Base-by-base conservation (phyloP, 2,329 filamentous ascomycete genomes). In the Cordyceps sp. region DNA sequence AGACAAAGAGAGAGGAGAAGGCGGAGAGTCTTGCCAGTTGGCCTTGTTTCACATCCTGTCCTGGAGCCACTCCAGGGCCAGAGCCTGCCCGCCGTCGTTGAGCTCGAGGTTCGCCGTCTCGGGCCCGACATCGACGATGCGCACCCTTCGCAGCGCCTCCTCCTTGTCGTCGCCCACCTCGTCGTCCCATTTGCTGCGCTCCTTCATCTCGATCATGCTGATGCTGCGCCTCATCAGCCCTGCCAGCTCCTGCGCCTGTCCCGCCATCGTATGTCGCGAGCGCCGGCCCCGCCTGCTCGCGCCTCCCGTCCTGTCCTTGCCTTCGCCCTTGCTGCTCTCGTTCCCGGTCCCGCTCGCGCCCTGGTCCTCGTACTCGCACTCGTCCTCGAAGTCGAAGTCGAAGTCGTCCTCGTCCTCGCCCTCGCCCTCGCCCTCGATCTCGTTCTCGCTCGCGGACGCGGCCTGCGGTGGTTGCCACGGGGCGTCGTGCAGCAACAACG, bases 171-270 rank as follows among this genome's bases (percentile, higher is more conserved):
- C 46, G 9, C 52, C 46, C 21, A 48, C 42, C 5, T 61, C 50
- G 2, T 54, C 47, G 34, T 64, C 61, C 57, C 58, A 61, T 23
- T 43, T 46, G 31, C 39, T 44, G 15, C 57, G 51, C 38, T 62
- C 52, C 36, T 53, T 57, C 13, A 63, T 40, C 45, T 70, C 65
- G 4, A 58, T 26, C 41, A 53, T 57, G 19, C 60, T 49, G 17
- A 70, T 42, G 41, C 66, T 68, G 27, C 58, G 53, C 23, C 57
- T 54, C 62, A 71, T 68, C 36, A 65, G 42, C 13, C 46, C 42
- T 0, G 53, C 55, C n/a, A 73, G 45, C 43, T 66, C 61, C 3
- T 41, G 33, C 0, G 67, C 62, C 44, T 71, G 67, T 2, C 46
- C 39, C 25, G 48, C 44, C 34, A 69, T 64, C 12, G 46, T 61